Conservation (phyloP, 177 flowering plant species). For the Vitis hybrid region DNA sequence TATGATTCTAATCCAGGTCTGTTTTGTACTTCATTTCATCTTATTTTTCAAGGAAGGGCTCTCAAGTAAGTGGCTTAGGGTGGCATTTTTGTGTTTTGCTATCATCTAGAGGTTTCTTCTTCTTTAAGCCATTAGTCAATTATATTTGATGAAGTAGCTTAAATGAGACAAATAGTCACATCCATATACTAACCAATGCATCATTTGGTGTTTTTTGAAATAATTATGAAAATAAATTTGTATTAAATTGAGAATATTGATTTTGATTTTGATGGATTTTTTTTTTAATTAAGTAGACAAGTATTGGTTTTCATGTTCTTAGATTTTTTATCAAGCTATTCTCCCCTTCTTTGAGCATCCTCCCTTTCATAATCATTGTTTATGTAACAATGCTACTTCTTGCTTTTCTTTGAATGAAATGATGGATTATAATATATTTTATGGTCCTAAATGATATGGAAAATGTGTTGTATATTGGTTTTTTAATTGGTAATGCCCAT, state of each 20-base stretch:
- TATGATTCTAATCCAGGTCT: constrained; percentile 52
- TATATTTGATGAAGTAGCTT: background rate
- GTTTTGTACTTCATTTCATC: constrained; percentile 77
- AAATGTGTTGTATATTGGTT: too few species aligned
- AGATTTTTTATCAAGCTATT: too few species aligned
- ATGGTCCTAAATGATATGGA: too few species aligned
- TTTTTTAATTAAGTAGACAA: too few species aligned
- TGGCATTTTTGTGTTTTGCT: background rate
- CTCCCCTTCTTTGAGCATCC: too few species aligned
- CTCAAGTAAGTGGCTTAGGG: constrained; percentile 60
- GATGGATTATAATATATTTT: too few species aligned
- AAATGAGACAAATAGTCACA: background rate
- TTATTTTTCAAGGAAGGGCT: constrained; percentile 75
- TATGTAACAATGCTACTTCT: too few species aligned
- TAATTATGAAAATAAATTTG: background rate
- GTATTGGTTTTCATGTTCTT: too few species aligned
- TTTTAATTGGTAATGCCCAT: too few species aligned
- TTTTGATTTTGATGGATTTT: background rate
- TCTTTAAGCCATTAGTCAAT: background rate
- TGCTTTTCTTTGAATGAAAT: too few species aligned
- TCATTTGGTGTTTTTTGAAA: background rate
- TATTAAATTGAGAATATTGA: background rate
- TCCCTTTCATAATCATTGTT: too few species aligned
- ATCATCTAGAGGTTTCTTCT: background rate
- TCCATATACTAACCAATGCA: background rate